phyloP scores from a whole-genome alignment of 345 rosid genomes.

The Salix arbutifolia region DNA sequence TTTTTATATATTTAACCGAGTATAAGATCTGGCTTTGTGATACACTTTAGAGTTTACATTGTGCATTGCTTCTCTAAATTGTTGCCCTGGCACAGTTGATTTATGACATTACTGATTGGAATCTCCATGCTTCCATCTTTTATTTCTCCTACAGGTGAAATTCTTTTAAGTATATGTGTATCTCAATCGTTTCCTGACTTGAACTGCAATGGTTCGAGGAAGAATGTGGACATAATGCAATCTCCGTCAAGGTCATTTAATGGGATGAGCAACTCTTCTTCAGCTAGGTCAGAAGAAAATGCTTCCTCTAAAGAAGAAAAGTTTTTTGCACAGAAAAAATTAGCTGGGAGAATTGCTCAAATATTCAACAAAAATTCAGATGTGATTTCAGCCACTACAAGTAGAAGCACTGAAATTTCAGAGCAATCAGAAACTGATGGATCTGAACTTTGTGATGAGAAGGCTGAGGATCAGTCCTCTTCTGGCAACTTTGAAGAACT shows the following conservation, averaged over 20 bases:
- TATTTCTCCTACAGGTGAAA: conserved; percentile 56
- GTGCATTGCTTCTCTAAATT: neutral
- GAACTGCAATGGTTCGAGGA: conserved; percentile 25
- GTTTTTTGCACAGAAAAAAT: conserved; percentile 39
- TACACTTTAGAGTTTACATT: neutral
- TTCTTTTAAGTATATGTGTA: conserved; percentile 64
- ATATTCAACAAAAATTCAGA: conserved; percentile 67
- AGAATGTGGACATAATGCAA: conserved; percentile 34
- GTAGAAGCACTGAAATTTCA: conserved; percentile 40
- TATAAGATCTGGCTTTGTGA: neutral
- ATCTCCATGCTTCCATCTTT: neutral
- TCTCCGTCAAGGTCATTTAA: conserved; percentile 34
- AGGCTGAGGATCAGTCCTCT: conserved; percentile 49
- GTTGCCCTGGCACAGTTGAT: neutral
- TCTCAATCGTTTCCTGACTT: conserved; percentile 47
- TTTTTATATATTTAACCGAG: neutral
- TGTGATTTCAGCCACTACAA: conserved; percentile 18
- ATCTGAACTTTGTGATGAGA: conserved; percentile 36
- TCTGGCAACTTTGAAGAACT: conserved; percentile 56
- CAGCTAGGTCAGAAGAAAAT: conserved; percentile 51
- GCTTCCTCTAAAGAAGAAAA: conserved; percentile 49
- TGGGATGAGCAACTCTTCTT: conserved; percentile 39
- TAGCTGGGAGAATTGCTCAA: conserved; percentile 73
- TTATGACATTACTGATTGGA: neutral
- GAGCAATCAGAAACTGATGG: conserved; percentile 47